Conservation (phyloP, 2,329 filamentous ascomycete species). For the Madurella mycetomatis region DNA sequence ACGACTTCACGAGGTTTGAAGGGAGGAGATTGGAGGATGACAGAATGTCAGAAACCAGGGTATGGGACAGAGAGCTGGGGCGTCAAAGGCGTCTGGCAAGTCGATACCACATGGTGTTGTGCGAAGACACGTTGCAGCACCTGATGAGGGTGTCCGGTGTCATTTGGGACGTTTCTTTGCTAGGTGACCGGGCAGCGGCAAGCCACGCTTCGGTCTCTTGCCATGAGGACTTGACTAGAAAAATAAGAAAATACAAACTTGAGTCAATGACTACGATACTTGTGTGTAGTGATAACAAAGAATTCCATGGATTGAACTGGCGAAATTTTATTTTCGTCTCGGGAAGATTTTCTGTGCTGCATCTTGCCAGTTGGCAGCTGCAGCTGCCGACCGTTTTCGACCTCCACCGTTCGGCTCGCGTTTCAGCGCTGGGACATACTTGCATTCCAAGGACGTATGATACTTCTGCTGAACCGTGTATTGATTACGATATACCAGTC, state of each 20-base stretch:
- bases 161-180: neutral
- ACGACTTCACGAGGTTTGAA: slow-evolving; percentile 25
- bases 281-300: neutral
- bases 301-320: too few species aligned
- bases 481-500: too few species aligned
- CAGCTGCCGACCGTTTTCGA: too few species aligned
- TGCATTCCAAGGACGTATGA: too few species aligned
- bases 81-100: neutral
- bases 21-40: slow-evolving; percentile 8
- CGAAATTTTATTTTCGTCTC: too few species aligned
- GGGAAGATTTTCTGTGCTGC: too few species aligned
- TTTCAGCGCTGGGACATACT: too few species aligned
- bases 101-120: neutral
- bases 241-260: neutral
- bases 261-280: neutral
- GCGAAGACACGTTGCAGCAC: neutral
- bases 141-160: neutral
- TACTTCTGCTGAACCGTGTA: too few species aligned
- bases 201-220: neutral
- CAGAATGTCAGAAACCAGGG: slow-evolving; percentile 12
- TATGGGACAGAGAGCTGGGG: neutral
- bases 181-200: neutral
- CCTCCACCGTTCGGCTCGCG: too few species aligned
- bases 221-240: neutral
- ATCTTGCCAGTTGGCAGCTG: too few species aligned